A percentile compares a stretch with the other conserved stretches of the same genome.
Conservation (phyloP, 2,329 filamentous ascomycete species). For the Meredithiella fracta region DNA sequence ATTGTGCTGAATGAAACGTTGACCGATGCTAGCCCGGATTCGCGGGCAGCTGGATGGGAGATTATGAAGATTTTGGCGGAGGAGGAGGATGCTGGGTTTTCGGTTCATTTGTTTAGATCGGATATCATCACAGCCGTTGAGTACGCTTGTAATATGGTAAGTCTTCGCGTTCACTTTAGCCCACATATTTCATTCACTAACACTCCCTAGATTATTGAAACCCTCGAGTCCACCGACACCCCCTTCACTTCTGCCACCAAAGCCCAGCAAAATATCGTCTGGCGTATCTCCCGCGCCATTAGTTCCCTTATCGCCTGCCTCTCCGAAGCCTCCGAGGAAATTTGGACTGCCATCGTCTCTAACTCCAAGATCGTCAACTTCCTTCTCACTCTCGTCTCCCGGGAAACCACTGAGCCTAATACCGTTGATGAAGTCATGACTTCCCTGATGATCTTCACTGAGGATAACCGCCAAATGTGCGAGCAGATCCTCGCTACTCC, state of each 20-base stretch:
- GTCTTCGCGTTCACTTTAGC: constrained; percentile 14
- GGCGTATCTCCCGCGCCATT: constrained; percentile 38
- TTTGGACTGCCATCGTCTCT: constrained; percentile 36
- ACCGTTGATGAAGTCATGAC: constrained; percentile 26
- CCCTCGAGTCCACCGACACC: constrained; percentile 25
- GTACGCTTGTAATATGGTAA: constrained; percentile 36
- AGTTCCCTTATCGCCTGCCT: constrained; percentile 36
- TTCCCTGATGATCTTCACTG: constrained; percentile 40
- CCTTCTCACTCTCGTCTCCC: constrained; percentile 35
- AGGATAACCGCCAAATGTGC: constrained; percentile 40
- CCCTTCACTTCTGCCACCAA: constrained; percentile 33
- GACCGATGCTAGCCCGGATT: constrained; percentile 45
- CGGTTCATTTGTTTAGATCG: constrained; percentile 44
- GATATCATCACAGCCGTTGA: constrained; percentile 46
- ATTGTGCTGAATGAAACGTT: constrained; percentile 47
- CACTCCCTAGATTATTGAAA: constrained; percentile 26
- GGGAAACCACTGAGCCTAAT: constrained; percentile 24
- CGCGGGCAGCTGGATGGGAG: constrained; percentile 49
- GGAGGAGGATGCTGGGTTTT: constrained; percentile 51
- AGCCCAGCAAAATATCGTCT: constrained; percentile 35
- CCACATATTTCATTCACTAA: not conserved
- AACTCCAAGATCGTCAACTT: constrained; percentile 35
- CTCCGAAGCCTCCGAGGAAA: constrained; percentile 43
- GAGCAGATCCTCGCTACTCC: constrained; percentile 36
- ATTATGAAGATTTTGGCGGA: constrained; percentile 44